These are phyloP conservation scores for Agrocybe praecox DNA, from an alignment of 768 basidiomycete species.

Conservation along the genomic window DNA sequence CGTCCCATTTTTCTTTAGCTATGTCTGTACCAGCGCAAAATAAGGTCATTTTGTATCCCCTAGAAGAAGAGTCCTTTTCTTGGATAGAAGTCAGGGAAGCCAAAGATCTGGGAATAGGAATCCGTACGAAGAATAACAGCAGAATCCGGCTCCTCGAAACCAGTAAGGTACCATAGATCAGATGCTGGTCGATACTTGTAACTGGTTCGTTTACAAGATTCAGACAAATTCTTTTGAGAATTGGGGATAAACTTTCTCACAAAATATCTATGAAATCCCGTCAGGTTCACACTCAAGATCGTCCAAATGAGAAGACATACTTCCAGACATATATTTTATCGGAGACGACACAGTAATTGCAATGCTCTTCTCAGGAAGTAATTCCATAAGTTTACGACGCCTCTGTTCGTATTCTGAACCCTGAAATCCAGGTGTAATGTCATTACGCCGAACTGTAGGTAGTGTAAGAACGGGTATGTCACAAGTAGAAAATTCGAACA, in stretches of 20 bases:
- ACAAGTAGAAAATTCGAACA: constrained; percentile 19
- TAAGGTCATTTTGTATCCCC: constrained; percentile 86
- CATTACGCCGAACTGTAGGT: constrained; percentile 54
- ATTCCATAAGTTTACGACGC: constrained; percentile 69
- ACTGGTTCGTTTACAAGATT: constrained; percentile 41
- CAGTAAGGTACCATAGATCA: constrained; percentile 95
- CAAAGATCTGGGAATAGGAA: background rate
- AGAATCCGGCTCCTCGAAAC: constrained; percentile 92
- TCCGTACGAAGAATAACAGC: constrained; percentile 78
- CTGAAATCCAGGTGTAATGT: constrained; percentile 84
- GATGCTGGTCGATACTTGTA: constrained; percentile 95
- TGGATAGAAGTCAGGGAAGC: constrained; percentile 3
- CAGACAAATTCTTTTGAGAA: background rate
- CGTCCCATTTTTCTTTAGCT: constrained; percentile 90
- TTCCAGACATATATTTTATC: constrained; percentile 84
- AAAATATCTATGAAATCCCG: constrained; percentile 59
- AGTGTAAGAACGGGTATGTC: background rate
- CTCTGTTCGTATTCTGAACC: constrained; percentile 76
- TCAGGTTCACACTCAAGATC: background rate
- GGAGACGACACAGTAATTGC: constrained; percentile 81
- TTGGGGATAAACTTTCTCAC: constrained; percentile 54
- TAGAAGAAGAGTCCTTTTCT: constrained; percentile 73
- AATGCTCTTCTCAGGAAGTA: constrained; percentile 69
- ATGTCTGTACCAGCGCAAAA: constrained; percentile 79
- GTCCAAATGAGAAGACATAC: constrained; percentile 40